Evolutionary conservation across 345 rosid genomes (phyloP).

Genomic region (Bretschneidera sinensis): DNA sequence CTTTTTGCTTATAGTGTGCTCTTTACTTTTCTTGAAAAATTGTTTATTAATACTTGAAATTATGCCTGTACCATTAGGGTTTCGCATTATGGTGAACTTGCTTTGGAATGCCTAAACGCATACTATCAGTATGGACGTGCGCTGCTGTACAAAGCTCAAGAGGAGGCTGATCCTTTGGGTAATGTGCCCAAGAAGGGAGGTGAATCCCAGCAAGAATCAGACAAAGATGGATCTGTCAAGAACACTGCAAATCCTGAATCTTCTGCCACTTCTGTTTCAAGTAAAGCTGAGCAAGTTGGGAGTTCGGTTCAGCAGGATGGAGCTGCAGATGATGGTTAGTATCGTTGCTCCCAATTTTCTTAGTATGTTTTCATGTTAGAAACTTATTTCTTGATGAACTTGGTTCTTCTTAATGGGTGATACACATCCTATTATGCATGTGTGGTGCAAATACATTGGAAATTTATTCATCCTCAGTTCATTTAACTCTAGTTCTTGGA

Average conservation of each 20-base stretch:
- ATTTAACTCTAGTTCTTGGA: too few species aligned
- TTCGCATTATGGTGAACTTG: conserved; percentile 69
- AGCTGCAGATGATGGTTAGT: conserved; percentile 37
- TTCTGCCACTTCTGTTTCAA: conserved; percentile 43
- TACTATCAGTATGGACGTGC: conserved; percentile 84
- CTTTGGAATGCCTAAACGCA: conserved; percentile 55
- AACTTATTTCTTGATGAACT: too few species aligned
- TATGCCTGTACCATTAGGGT: conserved; percentile 36
- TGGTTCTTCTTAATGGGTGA: not conserved
- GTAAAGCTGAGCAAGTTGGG: conserved; percentile 42
- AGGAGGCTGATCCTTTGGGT: conserved; percentile 87
- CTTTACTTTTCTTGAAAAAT: too few species aligned
- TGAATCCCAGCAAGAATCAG: conserved; percentile 33
- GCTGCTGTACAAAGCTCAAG: conserved; percentile 78
- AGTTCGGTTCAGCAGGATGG: conserved; percentile 46
- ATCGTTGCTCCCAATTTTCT: not conserved
- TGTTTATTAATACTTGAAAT: too few species aligned
- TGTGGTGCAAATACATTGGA: too few species aligned
- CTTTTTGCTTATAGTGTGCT: too few species aligned
- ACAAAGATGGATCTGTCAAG: conserved; percentile 45
- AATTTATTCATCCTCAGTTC: too few species aligned
- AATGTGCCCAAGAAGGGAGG: conserved; percentile 63
- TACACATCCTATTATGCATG: not conserved
- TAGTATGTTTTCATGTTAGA: not conserved
- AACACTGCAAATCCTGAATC: conserved; percentile 38